Evolutionary conservation across 768 basidiomycete genomes (phyloP), one percentile per base, ranked within the genome.

Genomic region (Postia placenta): DNA sequence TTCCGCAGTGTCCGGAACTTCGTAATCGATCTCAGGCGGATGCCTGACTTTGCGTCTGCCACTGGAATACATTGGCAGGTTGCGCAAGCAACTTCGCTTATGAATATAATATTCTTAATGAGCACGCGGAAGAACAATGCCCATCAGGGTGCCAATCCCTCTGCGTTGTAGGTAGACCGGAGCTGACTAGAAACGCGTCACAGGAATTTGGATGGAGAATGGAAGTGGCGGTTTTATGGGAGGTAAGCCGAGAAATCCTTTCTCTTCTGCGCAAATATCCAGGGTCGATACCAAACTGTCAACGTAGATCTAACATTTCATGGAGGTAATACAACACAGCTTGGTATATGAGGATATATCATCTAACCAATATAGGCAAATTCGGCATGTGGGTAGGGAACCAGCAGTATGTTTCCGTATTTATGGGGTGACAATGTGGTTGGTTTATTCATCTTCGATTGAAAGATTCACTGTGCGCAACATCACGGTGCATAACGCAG

Each of bases 51-150:
- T 12, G 65, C 71, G 2, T 68, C 75, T 55, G 85, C 79, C 38
- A 86, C 83, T 7, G 87, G 85, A 25, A 69, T 91, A 25, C 87
- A 91, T 58, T 91, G 87, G 87, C 87, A 91, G 67, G 83, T 89
- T 24, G 78, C 88, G 0, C 87, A 91, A 62, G 74, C 83, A 14
- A 90, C 87, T 0, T 85, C 83, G 0, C 64, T 91, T 43, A 73
- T 82, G 54, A 88, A 90, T 61, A 78, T 91, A 49, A 74, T 78
- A 14, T 74, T 89, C 47, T 64, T 84, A 46, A 84, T 89, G 85
- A 86, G 83, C 14, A 74, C 75, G 20, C 79, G 70, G 5, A 54
- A 74, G 20, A 74, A 78, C 45, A 87, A 79, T 6, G 75, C 74
- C 7, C 87, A 90, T 54, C 80, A 84, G 73, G 86, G 85, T 80